phyloP scores from a whole-genome alignment of 1,139 yeast species.

The Chernovozyma aurita region DNA sequence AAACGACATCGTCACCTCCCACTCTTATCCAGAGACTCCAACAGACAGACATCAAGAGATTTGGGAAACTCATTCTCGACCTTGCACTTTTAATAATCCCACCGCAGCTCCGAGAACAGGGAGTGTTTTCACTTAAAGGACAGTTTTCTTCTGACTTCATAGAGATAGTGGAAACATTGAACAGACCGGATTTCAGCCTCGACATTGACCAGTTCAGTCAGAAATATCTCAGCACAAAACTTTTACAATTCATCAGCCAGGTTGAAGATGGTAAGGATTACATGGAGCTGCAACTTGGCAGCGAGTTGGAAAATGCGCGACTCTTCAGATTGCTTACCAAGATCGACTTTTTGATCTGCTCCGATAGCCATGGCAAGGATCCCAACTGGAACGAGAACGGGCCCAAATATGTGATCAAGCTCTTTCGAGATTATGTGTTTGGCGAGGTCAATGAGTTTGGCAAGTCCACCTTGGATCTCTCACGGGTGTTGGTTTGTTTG shows the following conservation, averaged over 20 bases:
- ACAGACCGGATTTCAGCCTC: background rate
- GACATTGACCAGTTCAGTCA: slow-evolving; percentile 24
- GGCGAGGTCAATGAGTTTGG: slow-evolving; percentile 80
- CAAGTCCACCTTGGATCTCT: slow-evolving; percentile 72
- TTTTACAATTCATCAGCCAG: slow-evolving; percentile 47
- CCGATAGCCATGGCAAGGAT: slow-evolving; percentile 61
- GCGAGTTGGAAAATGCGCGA: slow-evolving; percentile 86
- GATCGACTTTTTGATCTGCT: slow-evolving; percentile 70
- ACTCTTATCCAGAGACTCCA: slow-evolving; percentile 29
- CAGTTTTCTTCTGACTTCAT: slow-evolving; percentile 3
- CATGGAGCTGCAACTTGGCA: slow-evolving; percentile 60
- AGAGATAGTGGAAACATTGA: slow-evolving; percentile 1
- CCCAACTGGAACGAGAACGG: slow-evolving; percentile 73
- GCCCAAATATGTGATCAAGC: slow-evolving; percentile 64
- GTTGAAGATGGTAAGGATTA: slow-evolving; percentile 58
- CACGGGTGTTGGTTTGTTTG: slow-evolving; percentile 71
- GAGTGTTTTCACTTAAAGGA: slow-evolving; percentile 1
- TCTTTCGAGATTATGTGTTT: slow-evolving; percentile 83
- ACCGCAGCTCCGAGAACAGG: slow-evolving; percentile 15
- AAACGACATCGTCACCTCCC: slow-evolving; percentile 9
- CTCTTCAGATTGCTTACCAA: slow-evolving; percentile 78
- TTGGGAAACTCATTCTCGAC: slow-evolving; percentile 59
- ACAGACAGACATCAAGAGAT: slow-evolving; percentile 46
- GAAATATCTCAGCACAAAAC: slow-evolving; percentile 29
- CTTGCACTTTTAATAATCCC: slow-evolving; percentile 47